Evolutionary conservation across 1,284 basidiomycete species (phyloP).

Genomic region (Laetiporus sulphureus): DNA sequence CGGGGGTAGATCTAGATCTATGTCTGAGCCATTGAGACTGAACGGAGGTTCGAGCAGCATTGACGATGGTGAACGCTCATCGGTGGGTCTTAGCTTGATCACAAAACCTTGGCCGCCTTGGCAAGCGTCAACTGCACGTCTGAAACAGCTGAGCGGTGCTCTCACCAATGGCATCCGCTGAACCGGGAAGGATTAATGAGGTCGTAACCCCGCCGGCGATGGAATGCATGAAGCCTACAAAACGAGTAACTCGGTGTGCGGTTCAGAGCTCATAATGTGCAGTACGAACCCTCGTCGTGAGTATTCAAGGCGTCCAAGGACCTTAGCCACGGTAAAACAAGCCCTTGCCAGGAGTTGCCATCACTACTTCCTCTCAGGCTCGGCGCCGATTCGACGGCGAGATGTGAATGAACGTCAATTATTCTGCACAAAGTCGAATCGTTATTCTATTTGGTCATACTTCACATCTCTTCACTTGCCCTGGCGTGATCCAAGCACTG

Average conservation of each 20-base stretch:
- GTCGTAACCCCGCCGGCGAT: constrained; percentile 42
- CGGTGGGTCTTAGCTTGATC: constrained; percentile 42
- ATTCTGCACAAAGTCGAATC: constrained; percentile 7
- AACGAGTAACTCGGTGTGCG: too few relatives aligned
- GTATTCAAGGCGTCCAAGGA: constrained; percentile 40
- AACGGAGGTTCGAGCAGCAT: constrained; percentile 42
- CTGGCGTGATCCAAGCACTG: constrained; percentile 17
- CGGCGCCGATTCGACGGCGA: constrained; percentile 12
- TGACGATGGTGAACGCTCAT: constrained; percentile 35
- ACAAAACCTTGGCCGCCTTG: constrained; percentile 35
- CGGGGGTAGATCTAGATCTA: constrained; percentile 19
- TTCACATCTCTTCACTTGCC: constrained; percentile 3
- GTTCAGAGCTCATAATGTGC: too few relatives aligned
- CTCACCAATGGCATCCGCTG: constrained; percentile 38
- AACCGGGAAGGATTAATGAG: constrained; percentile 40
- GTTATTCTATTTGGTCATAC: neutral
- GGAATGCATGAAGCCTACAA: constrained; percentile 24
- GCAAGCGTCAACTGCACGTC: constrained; percentile 14
- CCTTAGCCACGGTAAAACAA: constrained; percentile 38
- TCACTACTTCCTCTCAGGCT: constrained; percentile 23
- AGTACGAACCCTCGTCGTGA: constrained; percentile 26
- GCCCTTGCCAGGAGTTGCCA: constrained; percentile 28
- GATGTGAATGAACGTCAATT: constrained; percentile 19
- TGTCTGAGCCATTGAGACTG: constrained; percentile 25
- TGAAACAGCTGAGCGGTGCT: neutral